Base-by-base conservation (phyloP, 1,284 basidiomycete species). In the Pyrrhoderma noxium region DNA sequence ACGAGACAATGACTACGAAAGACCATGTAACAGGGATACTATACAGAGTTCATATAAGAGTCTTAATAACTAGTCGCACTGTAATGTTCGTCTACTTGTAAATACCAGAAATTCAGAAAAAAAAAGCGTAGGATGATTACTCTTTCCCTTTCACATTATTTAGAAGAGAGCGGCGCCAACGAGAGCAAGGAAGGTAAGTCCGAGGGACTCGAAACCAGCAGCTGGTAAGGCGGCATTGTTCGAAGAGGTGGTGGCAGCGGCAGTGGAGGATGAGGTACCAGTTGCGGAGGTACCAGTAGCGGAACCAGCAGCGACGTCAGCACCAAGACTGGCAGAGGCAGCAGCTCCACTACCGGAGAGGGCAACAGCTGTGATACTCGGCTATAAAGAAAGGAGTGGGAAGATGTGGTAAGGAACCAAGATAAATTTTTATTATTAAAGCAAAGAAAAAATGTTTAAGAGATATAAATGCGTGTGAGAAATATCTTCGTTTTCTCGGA, bases 131-230 rank as follows among this genome's bases (percentile, higher is more conserved):
- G n/a, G n/a, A n/a, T n/a, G n/a, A n/a, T n/a, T n/a, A n/a, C n/a
- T n/a, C n/a, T n/a, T n/a, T n/a, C n/a, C 22, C 34, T 47, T 19
- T 18, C 2, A 21, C 23, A 13, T 14, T 19, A 22, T 34, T 52
- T 34, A 52, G 38, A 52, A 23, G 13, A 52, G 50, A 7, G 45
- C 35, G 34, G 51, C 51, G 31, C 51, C 51, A 27, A 52, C 21
- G 19, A 52, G 45, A 9, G 51, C 51, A 22, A 52, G 50, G 36
- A 52, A 16, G n/a, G 38, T 23, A n/a, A 38, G 38, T 13, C 45
- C 51, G 14, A 42, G 14, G 40, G 38, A 31, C 38, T 36, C 45
- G 51, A 52, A 40, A 38, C 51, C 51, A 14, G 44, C 45, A 37
- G 35, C 23, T 13, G 37, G 38, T 27, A 19, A 31, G 7, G 42